Evolutionary conservation across 2,329 filamentous ascomycete species (phyloP).

Genomic region (Aspergillus alliaceus): DNA sequence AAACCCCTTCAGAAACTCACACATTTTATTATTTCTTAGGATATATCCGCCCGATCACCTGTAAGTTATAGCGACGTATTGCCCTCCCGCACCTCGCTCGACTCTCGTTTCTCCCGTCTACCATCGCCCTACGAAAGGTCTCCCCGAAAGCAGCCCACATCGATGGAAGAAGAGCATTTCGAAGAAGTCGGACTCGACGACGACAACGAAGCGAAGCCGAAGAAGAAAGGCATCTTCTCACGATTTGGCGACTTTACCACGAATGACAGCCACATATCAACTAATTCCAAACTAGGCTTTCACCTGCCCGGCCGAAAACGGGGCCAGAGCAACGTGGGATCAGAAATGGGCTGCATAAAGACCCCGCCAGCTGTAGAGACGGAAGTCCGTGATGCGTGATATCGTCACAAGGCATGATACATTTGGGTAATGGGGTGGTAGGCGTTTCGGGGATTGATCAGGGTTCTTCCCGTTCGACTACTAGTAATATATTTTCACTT

Average conservation of each 20-base stretch:
- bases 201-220: slow-evolving; percentile 59
- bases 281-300: slow-evolving; percentile 56
- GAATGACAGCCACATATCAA: slow-evolving; percentile 33
- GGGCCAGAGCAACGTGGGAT: slow-evolving; percentile 67
- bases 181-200: slow-evolving; percentile 89
- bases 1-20: slow-evolving; percentile 4
- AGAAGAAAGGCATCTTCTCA: slow-evolving; percentile 76
- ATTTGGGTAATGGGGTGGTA: background rate
- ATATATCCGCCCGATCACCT: slow-evolving; percentile 86
- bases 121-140: slow-evolving; percentile 58
- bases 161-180: slow-evolving; percentile 77
- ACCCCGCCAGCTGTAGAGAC: slow-evolving; percentile 16
- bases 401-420: background rate
- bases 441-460: slow-evolving; percentile 1
- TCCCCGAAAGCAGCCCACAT: slow-evolving; percentile 52
- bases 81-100: slow-evolving; percentile 74
- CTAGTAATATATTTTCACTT: background rate
- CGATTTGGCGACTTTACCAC: slow-evolving; percentile 70
- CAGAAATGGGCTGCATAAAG: slow-evolving; percentile 69
- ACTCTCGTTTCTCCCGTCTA: slow-evolving; percentile 67
- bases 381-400: slow-evolving; percentile 20
- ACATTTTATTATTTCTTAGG: slow-evolving; percentile 54
- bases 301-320: slow-evolving; percentile 71
- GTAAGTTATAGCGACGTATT: slow-evolving; percentile 60
- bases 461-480: background rate